Evolutionary conservation across 352 stramenopile species (phyloP), one percentile per base, ranked within the genome.

Genomic region (Phytophthora foliorum): DNA sequence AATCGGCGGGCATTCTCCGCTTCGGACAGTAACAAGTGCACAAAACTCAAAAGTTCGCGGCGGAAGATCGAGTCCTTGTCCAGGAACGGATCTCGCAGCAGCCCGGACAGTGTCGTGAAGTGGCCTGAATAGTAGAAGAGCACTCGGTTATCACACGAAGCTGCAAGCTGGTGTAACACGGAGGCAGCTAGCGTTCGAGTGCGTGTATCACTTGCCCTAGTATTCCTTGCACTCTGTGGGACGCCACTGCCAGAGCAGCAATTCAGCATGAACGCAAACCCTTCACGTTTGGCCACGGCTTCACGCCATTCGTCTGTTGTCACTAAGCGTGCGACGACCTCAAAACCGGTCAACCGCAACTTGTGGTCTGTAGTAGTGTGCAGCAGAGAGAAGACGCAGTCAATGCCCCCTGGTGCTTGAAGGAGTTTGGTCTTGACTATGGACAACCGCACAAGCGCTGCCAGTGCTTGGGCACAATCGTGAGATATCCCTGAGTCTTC

Each of bases 11-110:
- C 80, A 48, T 89, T 90, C 54, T 91, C 82, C 32, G 77, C 67
- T 59, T 91, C 84, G 1, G 69, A 62, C 2, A 90, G 79, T 24
- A 94, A 57, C 31, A 87, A 73, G 24, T 86, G 74, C 27, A 92
- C 74, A 49, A 88, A 89, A 27, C 82, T 75, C n/a, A 94, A 71
- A 50, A 92, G 56, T 44, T 90, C 84, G 11, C 76, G 72, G 1
- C 86, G 74, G 64, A 92, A 92, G 9, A 57, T 46, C 0, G 69
- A 46, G 63, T 94, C 83, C 17, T 79, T 86, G 41, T 91, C 82
- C 21, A 94, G 77, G 66, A 88, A 92, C 21, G 83, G 86, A 22
- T 92, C 81, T 41, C 82, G 79, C 0, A 93, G 73, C 36, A 93
- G 76, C 1, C 41, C 50, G 2, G 78, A 78, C 8, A 93, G 68